A percentile compares a stretch with the other conserved stretches of the same genome.
These are phyloP conservation scores for Achaetomium macrosporum DNA, from an alignment of 2,329 filamentous ascomycete species.

Conservation along the genomic window DNA sequence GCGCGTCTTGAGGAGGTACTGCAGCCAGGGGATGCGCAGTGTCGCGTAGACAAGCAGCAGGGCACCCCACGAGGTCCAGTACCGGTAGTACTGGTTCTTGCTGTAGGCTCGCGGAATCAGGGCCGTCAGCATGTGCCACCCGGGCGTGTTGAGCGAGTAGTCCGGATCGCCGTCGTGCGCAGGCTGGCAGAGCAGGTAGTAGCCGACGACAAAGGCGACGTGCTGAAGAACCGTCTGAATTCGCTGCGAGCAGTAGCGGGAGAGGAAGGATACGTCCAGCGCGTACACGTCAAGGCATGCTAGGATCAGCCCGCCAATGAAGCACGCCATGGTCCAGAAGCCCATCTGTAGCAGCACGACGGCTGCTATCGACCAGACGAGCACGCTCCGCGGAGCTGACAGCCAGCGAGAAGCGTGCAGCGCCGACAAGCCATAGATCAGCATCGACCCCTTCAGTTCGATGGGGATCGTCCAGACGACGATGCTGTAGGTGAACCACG, in stretches of 20 bases:
- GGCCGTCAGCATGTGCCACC: background rate
- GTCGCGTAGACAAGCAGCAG: background rate
- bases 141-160: background rate
- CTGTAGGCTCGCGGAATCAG: background rate
- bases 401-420: background rate
- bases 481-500: conserved; percentile 2
- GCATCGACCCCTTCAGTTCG: conserved; percentile 10
- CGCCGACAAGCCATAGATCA: background rate
- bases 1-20: background rate
- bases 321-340: conserved; percentile 1
- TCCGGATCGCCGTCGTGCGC: background rate
- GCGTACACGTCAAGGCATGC: background rate
- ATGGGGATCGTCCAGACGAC: conserved; percentile 9
- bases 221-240: background rate
- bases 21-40: background rate
- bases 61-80: background rate
- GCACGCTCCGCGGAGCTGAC: background rate
- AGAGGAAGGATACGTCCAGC: background rate
- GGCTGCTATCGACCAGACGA: background rate
- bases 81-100: conserved; percentile 1
- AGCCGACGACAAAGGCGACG: background rate
- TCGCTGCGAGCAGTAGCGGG: background rate
- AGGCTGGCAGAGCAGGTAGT: background rate
- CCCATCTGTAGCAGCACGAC: background rate
- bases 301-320: background rate